phyloP scores from a whole-genome alignment of 1,284 basidiomycete genomes.

The Ustanciosporium gigantosporum region DNA sequence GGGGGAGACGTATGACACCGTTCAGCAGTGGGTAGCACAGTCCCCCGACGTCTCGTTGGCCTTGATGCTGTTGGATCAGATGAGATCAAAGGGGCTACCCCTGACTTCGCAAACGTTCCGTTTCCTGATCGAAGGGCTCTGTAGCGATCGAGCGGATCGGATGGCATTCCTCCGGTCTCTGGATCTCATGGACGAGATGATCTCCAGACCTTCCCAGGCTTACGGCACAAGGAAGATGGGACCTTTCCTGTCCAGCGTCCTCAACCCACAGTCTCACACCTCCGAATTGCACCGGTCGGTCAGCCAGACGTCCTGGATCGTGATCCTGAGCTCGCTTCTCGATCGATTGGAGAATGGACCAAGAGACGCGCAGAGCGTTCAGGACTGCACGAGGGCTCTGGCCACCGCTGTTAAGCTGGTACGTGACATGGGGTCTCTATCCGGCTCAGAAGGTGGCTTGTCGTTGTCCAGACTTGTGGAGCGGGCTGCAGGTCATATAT shows the following conservation, averaged over 20 bases:
- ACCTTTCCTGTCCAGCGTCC: slow-evolving; percentile 3
- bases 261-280: background rate
- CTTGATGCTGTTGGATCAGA: slow-evolving; percentile 35
- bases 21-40: slow-evolving; percentile 4
- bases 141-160: slow-evolving; percentile 12
- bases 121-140: slow-evolving; percentile 27
- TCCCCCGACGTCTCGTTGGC: slow-evolving; percentile 24
- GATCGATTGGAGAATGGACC: slow-evolving; percentile 22
- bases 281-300: background rate
- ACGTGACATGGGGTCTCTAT: slow-evolving; percentile 17
- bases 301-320: slow-evolving; percentile 13
- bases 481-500: slow-evolving; percentile 12
- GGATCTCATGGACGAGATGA: slow-evolving; percentile 32
- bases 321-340: slow-evolving; percentile 23
- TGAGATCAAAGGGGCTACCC: slow-evolving; percentile 17
- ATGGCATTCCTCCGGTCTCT: slow-evolving; percentile 26
- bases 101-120: slow-evolving; percentile 18
- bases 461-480: slow-evolving; percentile 14
- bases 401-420: slow-evolving; percentile 12
- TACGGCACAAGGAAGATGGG: slow-evolving; percentile 9
- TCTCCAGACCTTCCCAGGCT: slow-evolving; percentile 1
- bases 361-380: background rate
- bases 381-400: slow-evolving; percentile 8
- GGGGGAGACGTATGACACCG: slow-evolving; percentile 6
- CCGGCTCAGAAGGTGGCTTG: slow-evolving; percentile 18